Base-by-base conservation (phyloP, 169 alveolate species). In the Plasmodium cynomolgi region DNA sequence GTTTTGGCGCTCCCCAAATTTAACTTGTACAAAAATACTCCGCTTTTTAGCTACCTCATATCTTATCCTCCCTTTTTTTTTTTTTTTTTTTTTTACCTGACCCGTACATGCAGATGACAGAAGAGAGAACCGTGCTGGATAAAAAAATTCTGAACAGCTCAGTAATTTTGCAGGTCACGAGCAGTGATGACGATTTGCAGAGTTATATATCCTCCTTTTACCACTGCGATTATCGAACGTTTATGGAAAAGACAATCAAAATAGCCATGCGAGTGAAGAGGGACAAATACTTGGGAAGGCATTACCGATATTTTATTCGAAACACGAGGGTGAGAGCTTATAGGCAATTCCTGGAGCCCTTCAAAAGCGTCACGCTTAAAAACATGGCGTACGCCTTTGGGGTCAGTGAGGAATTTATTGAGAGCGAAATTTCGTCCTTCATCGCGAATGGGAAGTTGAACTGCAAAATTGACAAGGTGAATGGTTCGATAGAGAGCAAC, bases 371-470 rank as follows among this genome's bases (percentile, higher is more conserved):
- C 29, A 98, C 99, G 4, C 93, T 99, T 56, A 97, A 98, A 71
- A 98, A 97, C 93, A 98, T 99, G 99, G 99, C 99, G 4, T 93
- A 96, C 56, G 98, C 99, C 33, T 99, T 99, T 97, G 99, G 99
- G 47, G 99, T 99, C 17, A 93, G 98, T 29, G 93, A 96, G 9
- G 98, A 97, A 73, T 99, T 99, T 96, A 95, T 99, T 15, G 99
- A 99, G 95, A 96, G 88, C 31, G 99, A 98, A 95, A 96, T 98
- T 41, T 97, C 98, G 23, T 97, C 98, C 74, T 98, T 97, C 96
- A 98, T 98, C 41, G 96, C 99, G 62, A 98, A 98, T 80, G 98
- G 99, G 88, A 97, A 98, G 86, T 95, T 99, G 50, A 97, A 97
- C 94, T 98, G 99, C 95, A 98, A 98, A 94, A 99, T 99, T 54